Conservation (phyloP, 1,139 yeast species). For the Taphrina flavorubra region DNA sequence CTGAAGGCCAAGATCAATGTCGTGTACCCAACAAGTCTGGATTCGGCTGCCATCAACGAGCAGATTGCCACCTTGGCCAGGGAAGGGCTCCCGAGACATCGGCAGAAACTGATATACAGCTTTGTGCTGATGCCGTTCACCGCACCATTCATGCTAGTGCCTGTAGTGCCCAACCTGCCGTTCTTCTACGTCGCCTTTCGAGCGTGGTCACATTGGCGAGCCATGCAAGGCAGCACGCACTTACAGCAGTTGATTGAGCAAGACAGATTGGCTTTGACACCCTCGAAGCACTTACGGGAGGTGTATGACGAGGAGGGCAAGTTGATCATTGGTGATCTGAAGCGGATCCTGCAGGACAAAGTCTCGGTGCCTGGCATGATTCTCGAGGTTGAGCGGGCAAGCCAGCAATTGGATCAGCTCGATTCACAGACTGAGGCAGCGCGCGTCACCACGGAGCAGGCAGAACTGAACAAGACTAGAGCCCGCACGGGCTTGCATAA, state of each 20-base stretch:
- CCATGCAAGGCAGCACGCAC: constrained; percentile 37
- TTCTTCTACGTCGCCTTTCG: constrained; percentile 71
- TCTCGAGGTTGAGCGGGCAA: constrained; percentile 35
- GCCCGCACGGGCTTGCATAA: constrained; percentile 35
- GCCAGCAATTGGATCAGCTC: constrained; percentile 12
- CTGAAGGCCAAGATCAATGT: constrained; percentile 1
- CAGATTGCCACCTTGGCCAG: constrained; percentile 16
- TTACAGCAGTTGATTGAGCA: constrained; percentile 25
- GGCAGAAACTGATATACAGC: constrained; percentile 38
- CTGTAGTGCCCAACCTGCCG: constrained; percentile 79
- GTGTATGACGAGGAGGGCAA: constrained; percentile 19
- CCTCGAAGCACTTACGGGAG: constrained; percentile 22
- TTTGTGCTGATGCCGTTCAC: constrained; percentile 60
- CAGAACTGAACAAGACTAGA: constrained; percentile 12
- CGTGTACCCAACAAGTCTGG: constrained; percentile 17
- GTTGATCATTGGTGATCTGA: constrained; percentile 2
- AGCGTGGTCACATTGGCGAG: constrained; percentile 72
- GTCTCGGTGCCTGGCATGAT: constrained; percentile 21
- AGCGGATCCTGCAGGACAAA: constrained; percentile 5
- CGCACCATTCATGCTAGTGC: constrained; percentile 69
- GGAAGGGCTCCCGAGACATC: constrained; percentile 38
- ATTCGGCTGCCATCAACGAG: background rate
- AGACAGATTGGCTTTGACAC: constrained; percentile 3
- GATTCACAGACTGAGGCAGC: constrained; percentile 15
- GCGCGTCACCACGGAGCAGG: constrained; percentile 12